These are phyloP conservation scores for Pseudevernia furfuracea DNA, from an alignment of 495 filamentous ascomycete genomes.

Conservation along the genomic window DNA sequence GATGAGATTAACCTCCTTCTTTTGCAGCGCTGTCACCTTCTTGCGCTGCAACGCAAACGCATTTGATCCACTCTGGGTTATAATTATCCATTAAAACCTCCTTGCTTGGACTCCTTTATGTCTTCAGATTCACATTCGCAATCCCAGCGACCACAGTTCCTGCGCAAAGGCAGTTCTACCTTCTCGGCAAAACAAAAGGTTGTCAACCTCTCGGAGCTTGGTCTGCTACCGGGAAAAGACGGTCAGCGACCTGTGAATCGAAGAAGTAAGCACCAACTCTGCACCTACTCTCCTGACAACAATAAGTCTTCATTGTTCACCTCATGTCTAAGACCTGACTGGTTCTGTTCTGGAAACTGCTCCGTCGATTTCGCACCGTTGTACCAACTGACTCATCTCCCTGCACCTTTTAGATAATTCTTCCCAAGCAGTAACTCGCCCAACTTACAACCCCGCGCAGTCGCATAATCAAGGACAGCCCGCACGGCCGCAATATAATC, in stretches of 20 bases:
- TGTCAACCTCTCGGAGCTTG: slow-evolving; percentile 25
- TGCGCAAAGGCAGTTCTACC: slow-evolving; percentile 17
- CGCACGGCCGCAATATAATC: slow-evolving; percentile 22
- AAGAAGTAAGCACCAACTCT: slow-evolving; percentile 22
- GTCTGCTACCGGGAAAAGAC: slow-evolving; percentile 25
- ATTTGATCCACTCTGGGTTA: slow-evolving; percentile 1
- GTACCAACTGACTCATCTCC: slow-evolving; percentile 26
- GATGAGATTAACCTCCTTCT: slow-evolving; percentile 4
- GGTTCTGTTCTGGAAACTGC: slow-evolving; percentile 6
- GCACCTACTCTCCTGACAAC: neutral
- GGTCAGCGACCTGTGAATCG: slow-evolving; percentile 23
- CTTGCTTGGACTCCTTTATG: slow-evolving; percentile 19
- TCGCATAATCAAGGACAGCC: slow-evolving; percentile 14
- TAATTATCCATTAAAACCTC: neutral
- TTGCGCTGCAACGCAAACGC: slow-evolving; percentile 4
- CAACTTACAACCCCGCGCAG: slow-evolving; percentile 19
- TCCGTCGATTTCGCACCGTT: neutral
- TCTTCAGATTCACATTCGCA: slow-evolving; percentile 20
- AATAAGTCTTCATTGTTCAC: no score
- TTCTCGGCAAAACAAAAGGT: slow-evolving; percentile 19
- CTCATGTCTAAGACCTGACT: slow-evolving; percentile 13
- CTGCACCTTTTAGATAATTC: slow-evolving; percentile 43
- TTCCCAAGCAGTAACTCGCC: slow-evolving; percentile 33
- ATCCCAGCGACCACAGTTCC: slow-evolving; percentile 22
- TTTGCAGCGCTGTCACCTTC: neutral